phyloP scores from a whole-genome alignment of 768 basidiomycete genomes.

The Lyophyllum shimeji region DNA sequence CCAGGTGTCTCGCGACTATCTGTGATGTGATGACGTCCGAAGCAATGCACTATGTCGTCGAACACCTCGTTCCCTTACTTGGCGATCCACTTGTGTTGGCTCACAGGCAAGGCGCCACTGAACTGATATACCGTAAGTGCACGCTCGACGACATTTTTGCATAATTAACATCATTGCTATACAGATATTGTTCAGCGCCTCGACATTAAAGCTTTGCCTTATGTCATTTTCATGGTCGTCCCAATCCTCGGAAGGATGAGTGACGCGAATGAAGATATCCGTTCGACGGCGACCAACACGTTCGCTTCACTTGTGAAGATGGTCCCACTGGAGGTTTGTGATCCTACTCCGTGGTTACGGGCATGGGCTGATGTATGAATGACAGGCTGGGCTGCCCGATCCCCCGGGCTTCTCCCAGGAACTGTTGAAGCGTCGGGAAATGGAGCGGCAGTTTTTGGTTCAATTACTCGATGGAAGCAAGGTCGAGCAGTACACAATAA shows the following conservation, averaged over 20 bases:
- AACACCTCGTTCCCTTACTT: slow-evolving; percentile 76
- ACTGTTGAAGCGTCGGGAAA: slow-evolving; percentile 79
- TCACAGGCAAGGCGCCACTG: slow-evolving; percentile 87
- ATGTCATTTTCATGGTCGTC: slow-evolving; percentile 95
- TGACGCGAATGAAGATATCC: slow-evolving; percentile 87
- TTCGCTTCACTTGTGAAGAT: slow-evolving; percentile 98
- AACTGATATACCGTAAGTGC: slow-evolving; percentile 88
- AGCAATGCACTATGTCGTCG: slow-evolving; percentile 89
- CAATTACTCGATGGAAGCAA: slow-evolving; percentile 95
- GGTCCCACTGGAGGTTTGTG: slow-evolving; percentile 89
- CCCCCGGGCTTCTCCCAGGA: slow-evolving; percentile 91
- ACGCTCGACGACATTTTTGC: not conserved
- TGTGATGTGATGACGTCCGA: slow-evolving; percentile 84
- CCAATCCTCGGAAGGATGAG: slow-evolving; percentile 98
- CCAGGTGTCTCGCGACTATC: slow-evolving; percentile 83
- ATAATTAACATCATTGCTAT: slow-evolving; percentile 14
- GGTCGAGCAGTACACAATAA: slow-evolving; percentile 86
- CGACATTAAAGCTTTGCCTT: slow-evolving; percentile 93
- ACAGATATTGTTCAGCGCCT: slow-evolving; percentile 89
- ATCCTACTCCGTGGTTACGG: not conserved
- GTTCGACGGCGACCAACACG: slow-evolving; percentile 93
- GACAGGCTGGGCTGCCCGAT: slow-evolving; percentile 92
- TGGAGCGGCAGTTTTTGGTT: slow-evolving; percentile 87
- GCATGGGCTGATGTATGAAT: not conserved
- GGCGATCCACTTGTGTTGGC: slow-evolving; percentile 72